Percentiles rank a stretch among this genome's conserved stretches.
These are phyloP conservation scores for Penicillium sp. DNA, from an alignment of 2,329 filamentous ascomycete genomes.

Conservation along the genomic window DNA sequence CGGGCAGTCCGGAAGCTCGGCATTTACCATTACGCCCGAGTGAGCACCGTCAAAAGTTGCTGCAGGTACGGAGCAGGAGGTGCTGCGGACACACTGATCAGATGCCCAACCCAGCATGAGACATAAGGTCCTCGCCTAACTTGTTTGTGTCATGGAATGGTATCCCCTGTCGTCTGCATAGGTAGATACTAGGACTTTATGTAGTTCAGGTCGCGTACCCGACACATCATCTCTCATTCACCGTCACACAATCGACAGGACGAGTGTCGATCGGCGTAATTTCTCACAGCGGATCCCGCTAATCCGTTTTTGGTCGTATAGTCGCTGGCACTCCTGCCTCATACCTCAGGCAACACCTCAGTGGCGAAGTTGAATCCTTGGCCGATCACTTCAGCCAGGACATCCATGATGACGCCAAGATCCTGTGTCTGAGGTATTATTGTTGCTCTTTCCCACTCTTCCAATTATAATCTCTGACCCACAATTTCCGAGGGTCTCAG, in stretches of 20 bases:
- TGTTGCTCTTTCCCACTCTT: not conserved
- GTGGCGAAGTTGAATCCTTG: conserved; percentile 6
- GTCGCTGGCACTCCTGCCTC: conserved; percentile 1
- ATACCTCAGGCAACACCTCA: not conserved
- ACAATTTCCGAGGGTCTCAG: too few species aligned
- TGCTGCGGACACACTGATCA: not conserved
- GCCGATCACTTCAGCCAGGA: not conserved
- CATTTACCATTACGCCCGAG: not conserved
- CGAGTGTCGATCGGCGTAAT: not conserved
- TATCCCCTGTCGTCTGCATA: not conserved
- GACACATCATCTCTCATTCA: not conserved
- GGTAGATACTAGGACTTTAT: too few species aligned
- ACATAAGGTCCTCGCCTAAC: not conserved
- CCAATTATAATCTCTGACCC: not conserved
- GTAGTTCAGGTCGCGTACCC: too few species aligned
- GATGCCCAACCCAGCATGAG: not conserved
- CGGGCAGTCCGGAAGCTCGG: conserved; percentile 5
- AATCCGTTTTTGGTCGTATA: not conserved
- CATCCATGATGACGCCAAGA: not conserved
- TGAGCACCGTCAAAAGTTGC: not conserved
- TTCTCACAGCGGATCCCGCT: not conserved
- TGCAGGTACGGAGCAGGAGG: not conserved
- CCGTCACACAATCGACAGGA: not conserved
- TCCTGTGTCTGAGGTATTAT: not conserved
- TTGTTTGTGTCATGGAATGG: not conserved